Evolutionary conservation across 306 rosid species (phyloP).

Genomic region (Pterocarpus santalinus): DNA sequence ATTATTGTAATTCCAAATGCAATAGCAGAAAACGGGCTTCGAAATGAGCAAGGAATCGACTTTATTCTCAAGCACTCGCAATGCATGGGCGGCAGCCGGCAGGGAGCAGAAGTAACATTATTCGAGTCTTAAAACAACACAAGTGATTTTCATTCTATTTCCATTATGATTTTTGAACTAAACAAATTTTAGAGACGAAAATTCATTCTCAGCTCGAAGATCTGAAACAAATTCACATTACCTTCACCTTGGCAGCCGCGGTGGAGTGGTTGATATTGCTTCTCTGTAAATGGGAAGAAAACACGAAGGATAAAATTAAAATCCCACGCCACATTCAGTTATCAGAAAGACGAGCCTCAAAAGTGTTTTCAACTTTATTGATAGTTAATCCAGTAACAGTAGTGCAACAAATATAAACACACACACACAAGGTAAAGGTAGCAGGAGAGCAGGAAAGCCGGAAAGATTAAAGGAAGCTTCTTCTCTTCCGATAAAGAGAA

Average conservation of each 20-base stretch:
- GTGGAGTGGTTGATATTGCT: conserved; percentile 55
- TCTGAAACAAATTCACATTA: conserved; percentile 28
- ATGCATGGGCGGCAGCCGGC: neutral
- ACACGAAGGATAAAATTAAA: neutral
- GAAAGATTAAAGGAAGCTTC: neutral
- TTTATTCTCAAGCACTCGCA: neutral
- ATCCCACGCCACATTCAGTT: too few species aligned
- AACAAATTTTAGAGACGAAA: neutral
- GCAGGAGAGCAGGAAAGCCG: neutral
- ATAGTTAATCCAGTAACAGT: neutral
- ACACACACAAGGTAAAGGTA: neutral
- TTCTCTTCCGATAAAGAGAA: too few species aligned
- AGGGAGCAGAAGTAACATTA: conserved; percentile 7
- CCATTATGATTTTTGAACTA: neutral
- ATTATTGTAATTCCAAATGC: conserved; percentile 22
- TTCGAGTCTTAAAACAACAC: neutral
- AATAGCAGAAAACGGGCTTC: neutral
- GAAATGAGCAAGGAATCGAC: conserved; percentile 25
- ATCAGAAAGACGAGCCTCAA: too few species aligned
- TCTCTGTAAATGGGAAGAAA: conserved; percentile 56
- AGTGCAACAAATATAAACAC: too few species aligned
- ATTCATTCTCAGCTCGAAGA: neutral
- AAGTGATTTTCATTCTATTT: neutral
- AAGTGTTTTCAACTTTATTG: too few species aligned
- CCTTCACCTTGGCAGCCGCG: conserved; percentile 52